A percentile compares a stretch with the other conserved stretches of the same genome.
Conservation (phyloP, 1,284 basidiomycete genomes). For the Coriolopsis trogii region DNA sequence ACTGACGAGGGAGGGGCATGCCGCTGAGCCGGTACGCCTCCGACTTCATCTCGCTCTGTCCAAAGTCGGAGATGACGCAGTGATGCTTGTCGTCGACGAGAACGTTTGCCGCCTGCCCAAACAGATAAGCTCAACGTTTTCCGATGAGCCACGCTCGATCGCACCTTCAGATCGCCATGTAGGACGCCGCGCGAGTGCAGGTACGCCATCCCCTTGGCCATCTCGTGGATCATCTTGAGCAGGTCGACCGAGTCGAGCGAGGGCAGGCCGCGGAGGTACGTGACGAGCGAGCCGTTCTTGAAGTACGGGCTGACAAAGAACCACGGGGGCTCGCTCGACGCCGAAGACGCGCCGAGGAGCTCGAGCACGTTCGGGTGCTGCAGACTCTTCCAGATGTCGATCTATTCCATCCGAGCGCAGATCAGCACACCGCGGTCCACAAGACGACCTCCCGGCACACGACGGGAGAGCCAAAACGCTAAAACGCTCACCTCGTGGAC, state of each 20-base stretch:
- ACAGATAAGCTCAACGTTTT: not conserved
- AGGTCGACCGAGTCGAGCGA: constrained; percentile 44
- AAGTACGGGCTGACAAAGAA: constrained; percentile 63
- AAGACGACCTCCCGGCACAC: too few species aligned
- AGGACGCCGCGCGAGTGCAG: constrained; percentile 64
- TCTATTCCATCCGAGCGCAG: constrained; percentile 10
- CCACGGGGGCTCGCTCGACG: constrained; percentile 45
- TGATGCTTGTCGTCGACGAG: constrained; percentile 66
- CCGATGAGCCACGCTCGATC: constrained; percentile 1
- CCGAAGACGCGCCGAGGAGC: constrained; percentile 46
- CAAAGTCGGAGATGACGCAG: constrained; percentile 79
- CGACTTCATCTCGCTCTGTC: constrained; percentile 76
- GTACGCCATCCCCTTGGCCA: constrained; percentile 79
- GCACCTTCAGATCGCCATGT: constrained; percentile 76
- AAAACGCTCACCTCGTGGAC: constrained; percentile 34
- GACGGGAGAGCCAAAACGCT: not conserved
- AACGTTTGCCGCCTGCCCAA: constrained; percentile 65
- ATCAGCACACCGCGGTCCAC: constrained; percentile 3
- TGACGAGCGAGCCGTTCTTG: constrained; percentile 45
- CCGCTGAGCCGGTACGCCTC: constrained; percentile 67
- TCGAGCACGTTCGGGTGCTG: constrained; percentile 44
- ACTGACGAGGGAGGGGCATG: constrained; percentile 54
- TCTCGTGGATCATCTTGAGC: constrained; percentile 65
- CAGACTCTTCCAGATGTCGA: constrained; percentile 42
- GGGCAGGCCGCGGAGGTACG: constrained; percentile 46